Conservation (phyloP, 768 basidiomycete genomes). For the Leccinum variicolor region DNA sequence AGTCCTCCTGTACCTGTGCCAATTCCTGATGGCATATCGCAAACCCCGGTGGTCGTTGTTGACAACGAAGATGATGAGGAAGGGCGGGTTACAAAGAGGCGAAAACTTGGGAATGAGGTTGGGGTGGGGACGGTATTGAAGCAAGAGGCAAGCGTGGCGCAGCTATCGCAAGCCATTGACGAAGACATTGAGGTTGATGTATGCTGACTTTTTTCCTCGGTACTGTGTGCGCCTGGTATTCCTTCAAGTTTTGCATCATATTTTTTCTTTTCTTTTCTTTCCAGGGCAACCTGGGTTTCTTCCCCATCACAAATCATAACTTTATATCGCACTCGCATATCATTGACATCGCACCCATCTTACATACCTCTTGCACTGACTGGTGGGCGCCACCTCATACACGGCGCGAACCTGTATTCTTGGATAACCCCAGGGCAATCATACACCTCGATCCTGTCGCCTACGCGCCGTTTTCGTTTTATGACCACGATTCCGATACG, state of each 20-base stretch:
- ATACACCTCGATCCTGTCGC: background rate
- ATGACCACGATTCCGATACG: constrained; percentile 6
- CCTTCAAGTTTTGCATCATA: background rate
- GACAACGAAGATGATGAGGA: constrained; percentile 56
- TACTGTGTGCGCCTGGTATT: background rate
- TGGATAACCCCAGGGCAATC: constrained; percentile 15
- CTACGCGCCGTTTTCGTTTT: background rate
- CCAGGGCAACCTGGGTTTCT: background rate
- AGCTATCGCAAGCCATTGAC: constrained; percentile 13
- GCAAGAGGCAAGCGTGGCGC: background rate
- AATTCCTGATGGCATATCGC: constrained; percentile 25
- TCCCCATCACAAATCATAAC: constrained; percentile 4
- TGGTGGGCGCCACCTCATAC: constrained; percentile 1
- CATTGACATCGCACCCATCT: constrained; percentile 10
- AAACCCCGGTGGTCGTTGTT: constrained; percentile 55
- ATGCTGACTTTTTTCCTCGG: constrained; percentile 14
- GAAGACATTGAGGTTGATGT: constrained; percentile 31
- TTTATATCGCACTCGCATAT: constrained; percentile 18
- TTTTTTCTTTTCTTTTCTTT: constrained; percentile 2
- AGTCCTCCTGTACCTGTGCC: constrained; percentile 33
- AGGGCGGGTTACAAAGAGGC: constrained; percentile 54
- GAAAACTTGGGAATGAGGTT: constrained; percentile 31
- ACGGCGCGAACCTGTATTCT: constrained; percentile 13
- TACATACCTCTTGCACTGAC: constrained; percentile 22
- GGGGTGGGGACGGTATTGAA: background rate